Base-by-base conservation (phyloP, 768 basidiomycete genomes). In the Phylloporus sp. region DNA sequence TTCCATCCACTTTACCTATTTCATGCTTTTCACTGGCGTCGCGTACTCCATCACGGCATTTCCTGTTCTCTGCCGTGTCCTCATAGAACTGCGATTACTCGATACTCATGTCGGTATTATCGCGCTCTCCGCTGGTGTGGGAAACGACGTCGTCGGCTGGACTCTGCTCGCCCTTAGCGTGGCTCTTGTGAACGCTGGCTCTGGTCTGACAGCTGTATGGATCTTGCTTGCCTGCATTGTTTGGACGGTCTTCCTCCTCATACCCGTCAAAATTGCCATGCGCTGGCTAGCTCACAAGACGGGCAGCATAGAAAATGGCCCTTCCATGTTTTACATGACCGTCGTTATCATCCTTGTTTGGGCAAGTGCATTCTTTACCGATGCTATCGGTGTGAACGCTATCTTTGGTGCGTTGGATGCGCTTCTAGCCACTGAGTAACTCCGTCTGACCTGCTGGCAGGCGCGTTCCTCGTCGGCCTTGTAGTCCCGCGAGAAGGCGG, bases 11-110 rank as follows among this genome's bases (percentile, higher is more conserved):
- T 95, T 93, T 68, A 86, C 90, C 0, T 78, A 95, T 66, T 98
- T 98, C 69, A 84, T 97, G 80, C 82, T 99, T 32, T 97, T 98
- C 70, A 84, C 89, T 10, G 93, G 91, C 13, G 91, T 95, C 20
- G 92, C 93, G 1, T 93, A 85, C 72, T 86, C 87, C 4, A 92
- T 92, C 61, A 91, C 89, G 0, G 90, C 89, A 0, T 90, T 92
- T 56, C 90, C 91, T 1, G 86, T 93, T 2, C 74, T 93, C 7
- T 91, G 88, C 68, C 79, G 94, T 55, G 88, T 97, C 69, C 74
- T 97, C 40, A 88, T 88, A 2, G 94, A 97, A 64, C 80, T 95
- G 49, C 93, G 94, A 68, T 74, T 99, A 2, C 77, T 98, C 54
- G 88, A 94, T 53, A 97, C 92, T 0, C 85, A 84, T 0, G 91